Percentiles rank a stretch among this genome's conserved stretches.
These are phyloP conservation scores for Neopestalotiopsis sp. DNA, from an alignment of 2,329 filamentous ascomycete species.

Conservation along the genomic window DNA sequence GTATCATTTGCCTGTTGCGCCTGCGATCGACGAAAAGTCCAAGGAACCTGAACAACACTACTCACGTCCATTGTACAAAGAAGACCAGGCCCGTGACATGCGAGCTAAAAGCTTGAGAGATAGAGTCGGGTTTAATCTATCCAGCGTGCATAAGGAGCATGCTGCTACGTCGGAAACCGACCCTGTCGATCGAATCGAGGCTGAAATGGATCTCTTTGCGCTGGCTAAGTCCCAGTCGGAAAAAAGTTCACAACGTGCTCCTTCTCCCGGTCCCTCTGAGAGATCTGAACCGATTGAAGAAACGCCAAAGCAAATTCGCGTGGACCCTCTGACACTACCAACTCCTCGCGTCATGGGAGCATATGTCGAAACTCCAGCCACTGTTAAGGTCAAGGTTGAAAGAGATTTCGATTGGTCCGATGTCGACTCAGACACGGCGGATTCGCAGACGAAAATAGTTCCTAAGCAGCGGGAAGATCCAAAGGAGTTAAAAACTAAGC, in stretches of 20 bases:
- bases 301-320: constrained; percentile 52
- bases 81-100: constrained; percentile 27
- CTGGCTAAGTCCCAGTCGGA: constrained; percentile 61
- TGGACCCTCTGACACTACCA: constrained; percentile 53
- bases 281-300: constrained; percentile 40
- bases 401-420: constrained; percentile 26
- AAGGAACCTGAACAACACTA: constrained; percentile 26
- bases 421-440: constrained; percentile 18
- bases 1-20: constrained; percentile 18
- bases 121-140: constrained; percentile 52
- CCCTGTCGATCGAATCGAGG: constrained; percentile 61
- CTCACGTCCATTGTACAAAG: constrained; percentile 27
- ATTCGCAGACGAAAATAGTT: background rate
- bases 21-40: constrained; percentile 20
- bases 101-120: constrained; percentile 37
- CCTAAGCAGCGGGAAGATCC: constrained; percentile 3
- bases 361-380: constrained; percentile 62
- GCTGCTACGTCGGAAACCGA: constrained; percentile 56
- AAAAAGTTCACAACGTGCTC: constrained; percentile 56
- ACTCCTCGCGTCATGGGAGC: constrained; percentile 62
- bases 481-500: constrained; percentile 20
- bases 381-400: constrained; percentile 37
- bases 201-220: constrained; percentile 62
- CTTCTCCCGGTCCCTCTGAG: constrained; percentile 49
- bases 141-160: constrained; percentile 45